Percentiles rank a stretch among this genome's conserved stretches.
These are phyloP conservation scores for Phytophthora meadii DNA, from an alignment of 352 stramenopile genomes.

Conservation along the genomic window DNA sequence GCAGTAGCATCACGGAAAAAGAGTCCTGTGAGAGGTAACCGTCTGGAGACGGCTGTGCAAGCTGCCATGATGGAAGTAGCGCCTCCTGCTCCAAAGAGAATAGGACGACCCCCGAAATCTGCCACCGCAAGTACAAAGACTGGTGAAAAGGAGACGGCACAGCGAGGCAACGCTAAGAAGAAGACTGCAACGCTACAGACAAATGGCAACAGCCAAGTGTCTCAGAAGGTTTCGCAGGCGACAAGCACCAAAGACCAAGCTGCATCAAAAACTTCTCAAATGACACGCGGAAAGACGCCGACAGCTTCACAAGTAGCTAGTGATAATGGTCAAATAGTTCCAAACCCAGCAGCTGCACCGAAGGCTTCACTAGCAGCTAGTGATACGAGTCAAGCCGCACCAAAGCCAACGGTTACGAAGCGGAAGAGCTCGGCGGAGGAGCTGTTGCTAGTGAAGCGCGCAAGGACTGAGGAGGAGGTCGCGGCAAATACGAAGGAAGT, in stretches of 20 bases:
- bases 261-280: too few relatives aligned
- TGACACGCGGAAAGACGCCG: too few relatives aligned
- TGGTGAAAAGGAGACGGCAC: slow-evolving; percentile 1
- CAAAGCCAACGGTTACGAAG: slow-evolving; percentile 7
- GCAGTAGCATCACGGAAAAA: slow-evolving; percentile 4
- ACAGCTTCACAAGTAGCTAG: too few relatives aligned
- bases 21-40: neutral
- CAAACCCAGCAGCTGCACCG: neutral
- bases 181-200: neutral
- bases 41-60: slow-evolving; percentile 16
- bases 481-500: slow-evolving; percentile 11
- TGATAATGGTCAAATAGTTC: too few relatives aligned
- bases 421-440: slow-evolving; percentile 24
- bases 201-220: neutral
- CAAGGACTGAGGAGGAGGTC: slow-evolving; percentile 11
- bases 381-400: neutral
- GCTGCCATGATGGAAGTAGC: slow-evolving; percentile 11
- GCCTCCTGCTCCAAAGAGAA: slow-evolving; percentile 15
- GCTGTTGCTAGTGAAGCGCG: slow-evolving; percentile 15
- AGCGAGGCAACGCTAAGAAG: slow-evolving; percentile 4
- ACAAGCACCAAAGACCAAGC: too few relatives aligned
- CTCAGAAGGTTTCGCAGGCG: too few relatives aligned
- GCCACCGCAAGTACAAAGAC: neutral
- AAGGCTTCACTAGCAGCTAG: neutral
- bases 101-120: slow-evolving; percentile 13